These are phyloP conservation scores for Sugiyamaella boreocaroliniensis DNA, from an alignment of 805 yeast genomes.

Conservation along the genomic window DNA sequence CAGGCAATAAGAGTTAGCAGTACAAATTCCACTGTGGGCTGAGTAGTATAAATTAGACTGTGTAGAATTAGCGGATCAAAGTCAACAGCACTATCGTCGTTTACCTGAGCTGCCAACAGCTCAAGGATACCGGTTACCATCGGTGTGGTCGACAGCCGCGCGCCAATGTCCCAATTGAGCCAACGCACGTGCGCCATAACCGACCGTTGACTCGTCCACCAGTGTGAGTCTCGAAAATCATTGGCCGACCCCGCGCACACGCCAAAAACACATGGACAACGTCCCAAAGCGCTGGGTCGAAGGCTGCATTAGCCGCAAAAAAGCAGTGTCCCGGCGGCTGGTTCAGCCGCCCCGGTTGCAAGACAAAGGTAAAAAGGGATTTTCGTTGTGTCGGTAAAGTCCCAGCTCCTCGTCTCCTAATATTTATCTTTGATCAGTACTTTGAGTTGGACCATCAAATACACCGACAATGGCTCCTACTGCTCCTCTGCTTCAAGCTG, in stretches of 20 bases:
- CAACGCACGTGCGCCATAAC: neutral
- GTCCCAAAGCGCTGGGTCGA: no score
- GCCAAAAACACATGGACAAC: no score
- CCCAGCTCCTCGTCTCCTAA: neutral
- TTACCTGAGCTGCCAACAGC: no score
- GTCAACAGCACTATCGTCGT: no score
- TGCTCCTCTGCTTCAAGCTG: conserved; percentile 64
- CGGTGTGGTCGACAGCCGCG: neutral
- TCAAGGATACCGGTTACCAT: no score
- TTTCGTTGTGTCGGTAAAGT: neutral
- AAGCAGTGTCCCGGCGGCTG: neutral
- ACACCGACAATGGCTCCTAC: conserved; percentile 37
- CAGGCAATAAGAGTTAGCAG: no score
- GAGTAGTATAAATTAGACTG: no score
- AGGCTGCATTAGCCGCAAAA: no score
- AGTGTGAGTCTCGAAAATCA: neutral
- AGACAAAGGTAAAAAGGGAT: neutral
- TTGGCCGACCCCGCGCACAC: neutral
- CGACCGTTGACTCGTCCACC: neutral
- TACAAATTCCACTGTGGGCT: no score
- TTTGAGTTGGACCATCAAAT: neutral
- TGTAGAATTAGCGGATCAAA: no score
- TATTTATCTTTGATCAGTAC: neutral
- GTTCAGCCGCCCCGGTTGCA: neutral
- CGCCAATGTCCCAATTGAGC: neutral